Evolutionary conservation across 352 stramenopile species (phyloP), one percentile per base, ranked within the genome.

Genomic region (Phytophthora fragariae): DNA sequence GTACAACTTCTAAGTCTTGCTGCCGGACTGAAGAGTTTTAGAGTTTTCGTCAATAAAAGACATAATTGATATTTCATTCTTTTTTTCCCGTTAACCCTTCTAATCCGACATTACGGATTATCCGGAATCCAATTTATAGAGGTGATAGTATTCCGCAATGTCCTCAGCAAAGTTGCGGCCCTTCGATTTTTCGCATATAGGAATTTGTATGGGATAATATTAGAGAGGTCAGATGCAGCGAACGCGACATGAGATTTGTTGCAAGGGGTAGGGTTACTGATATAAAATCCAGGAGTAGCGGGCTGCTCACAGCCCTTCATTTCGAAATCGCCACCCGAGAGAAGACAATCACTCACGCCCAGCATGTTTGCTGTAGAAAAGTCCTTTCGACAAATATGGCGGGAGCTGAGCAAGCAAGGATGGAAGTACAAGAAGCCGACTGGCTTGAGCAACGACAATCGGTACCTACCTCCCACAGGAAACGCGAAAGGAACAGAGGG

Each of bases 1-100:
- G 37, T 75, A 75, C 49, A 58, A 72, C 37, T 72, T 68, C 19
- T 72, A 68, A 52, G 37, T 46, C 11, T 46, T 3, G 37, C 27
- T 29, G 27, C 27, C 3, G 27, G 27, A 29, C 27, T 29, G 27
- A 21, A 21, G 19, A 21, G 19, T 21, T 21, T 21, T 29, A 44
- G 12, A 46, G 37, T 5, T 17, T 15, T 15, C 37, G 37, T 46
- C 37, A 12, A 39, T 12, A 44, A 46, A 46, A 15, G 15, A 12
- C 37, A 17, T 6, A 46, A 46, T 46, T 46, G 37, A 46, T 46
- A 12, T 44, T 5, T 44, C 37, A 31, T 31, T 31, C 27, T 3
- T 31, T 31, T 31, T 31, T 0, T 2, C 27, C 27, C 3, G 24
- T 44, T 44, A 44, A 44, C 35, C 12, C 35, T 44, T 44, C 35